Evolutionary conservation across 148 eudicot species (phyloP).

Genomic region (Rhododendron williamsianum): DNA sequence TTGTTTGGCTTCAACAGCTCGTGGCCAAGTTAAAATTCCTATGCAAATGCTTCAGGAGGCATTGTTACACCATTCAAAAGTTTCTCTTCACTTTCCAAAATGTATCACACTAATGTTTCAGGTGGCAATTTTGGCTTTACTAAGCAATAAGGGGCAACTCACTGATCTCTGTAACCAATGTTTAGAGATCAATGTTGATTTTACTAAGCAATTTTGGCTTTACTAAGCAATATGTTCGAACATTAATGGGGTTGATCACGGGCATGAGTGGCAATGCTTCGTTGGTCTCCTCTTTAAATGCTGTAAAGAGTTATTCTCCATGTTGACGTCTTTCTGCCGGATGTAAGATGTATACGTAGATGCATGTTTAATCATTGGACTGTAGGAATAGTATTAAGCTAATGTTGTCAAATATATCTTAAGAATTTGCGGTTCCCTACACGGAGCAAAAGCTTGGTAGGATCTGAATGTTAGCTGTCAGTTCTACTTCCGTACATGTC

Average conservation of each 20-base stretch:
- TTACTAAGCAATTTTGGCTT: too few species aligned
- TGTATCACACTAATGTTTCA: neutral
- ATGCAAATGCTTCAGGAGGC: neutral
- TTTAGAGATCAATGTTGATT: neutral
- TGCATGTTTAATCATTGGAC: neutral
- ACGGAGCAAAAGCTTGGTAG: neutral
- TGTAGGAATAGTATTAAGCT: neutral
- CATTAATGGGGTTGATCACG: neutral
- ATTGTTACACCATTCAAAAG: neutral
- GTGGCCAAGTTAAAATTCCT: neutral
- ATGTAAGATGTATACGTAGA: neutral
- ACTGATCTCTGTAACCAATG: neutral
- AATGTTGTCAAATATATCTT: neutral
- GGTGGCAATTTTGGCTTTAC: neutral
- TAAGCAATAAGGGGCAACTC: neutral
- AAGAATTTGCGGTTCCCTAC: neutral
- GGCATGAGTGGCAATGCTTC: neutral
- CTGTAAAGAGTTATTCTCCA: neutral
- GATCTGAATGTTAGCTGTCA: neutral
- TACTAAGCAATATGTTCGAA: neutral
- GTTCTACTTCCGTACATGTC: neutral
- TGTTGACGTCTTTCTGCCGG: neutral
- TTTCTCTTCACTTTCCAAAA: neutral
- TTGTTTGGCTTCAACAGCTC: neutral
- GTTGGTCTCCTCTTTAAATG: neutral